Evolutionary conservation across 129 eudicot genomes (phyloP), one percentile per base, ranked within the genome.

Genomic region (Mikania micrantha): DNA sequence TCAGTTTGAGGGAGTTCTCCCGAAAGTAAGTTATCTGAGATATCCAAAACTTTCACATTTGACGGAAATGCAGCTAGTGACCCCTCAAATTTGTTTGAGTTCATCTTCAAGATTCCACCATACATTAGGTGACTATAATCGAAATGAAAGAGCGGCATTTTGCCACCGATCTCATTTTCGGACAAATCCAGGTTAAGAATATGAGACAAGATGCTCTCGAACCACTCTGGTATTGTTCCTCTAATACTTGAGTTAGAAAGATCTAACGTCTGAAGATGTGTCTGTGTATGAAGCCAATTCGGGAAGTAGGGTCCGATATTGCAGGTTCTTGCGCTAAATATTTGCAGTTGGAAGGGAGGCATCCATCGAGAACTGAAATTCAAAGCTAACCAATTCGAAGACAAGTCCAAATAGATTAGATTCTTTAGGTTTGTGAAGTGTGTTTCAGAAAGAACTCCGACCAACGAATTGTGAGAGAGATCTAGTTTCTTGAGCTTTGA

Each of bases 311-410:
- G 44, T 25, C 69, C 77, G 11, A 60, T 9, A 31, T 45, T 31
- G 32, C 45, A 34, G 11, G 19, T n/a, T 12, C 58, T 31, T 32
- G 27, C 39, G 0, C 0, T 0, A 10, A 42, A 19, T 27, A 0
- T 0, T 0, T 17, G 3, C 13, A 72, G 53, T 25, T 72, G 70
- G 58, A 73, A 73, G 20, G 64, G 64, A 35, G 78, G 35, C n/a
- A 63, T 49, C 78, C 71, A 73, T 1, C 0, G 1, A 31, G 54
- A 4, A 44, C 29, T 36, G 4, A 73, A 31, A 31, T 24, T 48
- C 7, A 50, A 38, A 1, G 20, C 0, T 10, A 62, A 44, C 5
- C 20, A 63, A 22, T 35, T 48, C 2, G 9, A 8, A 0, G 71
- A 49, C 29, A 73, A 29, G 0, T 0, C 5, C 2, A 73, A n/a